A percentile compares a stretch with the other conserved stretches of the same genome.
phyloP scores from a whole-genome alignment of 73 alveolate species.

The Paramecium biaurelia region DNA sequence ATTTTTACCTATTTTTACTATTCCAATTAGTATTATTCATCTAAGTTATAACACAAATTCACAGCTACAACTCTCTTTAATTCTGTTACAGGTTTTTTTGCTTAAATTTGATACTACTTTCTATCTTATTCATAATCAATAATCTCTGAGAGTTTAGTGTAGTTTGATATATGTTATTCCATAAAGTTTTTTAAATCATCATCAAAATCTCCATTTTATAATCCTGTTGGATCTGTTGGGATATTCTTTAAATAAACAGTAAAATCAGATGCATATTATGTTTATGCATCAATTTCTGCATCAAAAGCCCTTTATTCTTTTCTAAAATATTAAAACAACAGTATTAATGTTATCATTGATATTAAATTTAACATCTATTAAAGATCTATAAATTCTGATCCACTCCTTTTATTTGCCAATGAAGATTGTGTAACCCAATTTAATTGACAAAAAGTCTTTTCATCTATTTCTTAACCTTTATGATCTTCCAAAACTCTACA shows the following conservation, averaged over 20 bases:
- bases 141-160: neutral
- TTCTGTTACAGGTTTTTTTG: neutral
- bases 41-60: neutral
- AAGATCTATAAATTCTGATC: neutral
- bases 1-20: neutral
- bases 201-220: neutral
- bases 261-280: constrained; percentile 1
- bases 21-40: neutral
- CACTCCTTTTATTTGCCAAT: constrained; percentile 15
- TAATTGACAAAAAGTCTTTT: neutral
- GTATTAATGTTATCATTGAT: neutral
- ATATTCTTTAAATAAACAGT: neutral
- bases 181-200: neutral
- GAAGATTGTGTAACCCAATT: neutral
- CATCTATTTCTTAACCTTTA: constrained; percentile 1
- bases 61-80: constrained; percentile 3
- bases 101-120: neutral
- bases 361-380: neutral
- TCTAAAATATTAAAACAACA: neutral
- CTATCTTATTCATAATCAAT: neutral
- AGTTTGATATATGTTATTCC: neutral
- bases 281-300: neutral
- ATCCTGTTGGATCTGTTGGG: neutral
- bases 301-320: neutral
- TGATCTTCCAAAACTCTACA: neutral